Percentiles rank a stretch among this genome's conserved stretches.
These are phyloP conservation scores for Colletotrichum echinochloae DNA, from an alignment of 2,329 filamentous ascomycete species.

Conservation along the genomic window DNA sequence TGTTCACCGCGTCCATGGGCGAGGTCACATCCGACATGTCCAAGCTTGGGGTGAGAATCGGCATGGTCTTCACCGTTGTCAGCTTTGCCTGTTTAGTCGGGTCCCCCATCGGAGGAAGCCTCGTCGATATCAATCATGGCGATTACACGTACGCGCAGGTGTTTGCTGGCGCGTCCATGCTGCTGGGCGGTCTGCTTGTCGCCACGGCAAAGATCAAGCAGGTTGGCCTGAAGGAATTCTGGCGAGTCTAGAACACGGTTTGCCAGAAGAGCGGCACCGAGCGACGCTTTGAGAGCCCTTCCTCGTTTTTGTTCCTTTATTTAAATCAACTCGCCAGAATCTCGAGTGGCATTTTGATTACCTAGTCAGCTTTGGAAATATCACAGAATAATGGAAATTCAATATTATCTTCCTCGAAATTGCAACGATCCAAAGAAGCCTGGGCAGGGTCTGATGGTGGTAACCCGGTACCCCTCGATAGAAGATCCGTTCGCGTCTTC, in stretches of 20 bases:
- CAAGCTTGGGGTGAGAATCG: slow-evolving; percentile 54
- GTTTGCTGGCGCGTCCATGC: slow-evolving; percentile 29
- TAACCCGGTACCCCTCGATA: too few species aligned
- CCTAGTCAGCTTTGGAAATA: not conserved
- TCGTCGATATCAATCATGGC: slow-evolving; percentile 50
- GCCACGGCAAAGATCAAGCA: slow-evolving; percentile 36
- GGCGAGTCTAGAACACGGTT: not conserved
- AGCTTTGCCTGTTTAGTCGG: slow-evolving; percentile 55
- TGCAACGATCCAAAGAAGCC: not conserved
- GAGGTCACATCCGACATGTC: slow-evolving; percentile 55
- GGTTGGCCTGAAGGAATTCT: slow-evolving; percentile 27
- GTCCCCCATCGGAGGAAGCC: slow-evolving; percentile 56
- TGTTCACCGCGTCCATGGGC: slow-evolving; percentile 54
- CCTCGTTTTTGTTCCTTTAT: not conserved
- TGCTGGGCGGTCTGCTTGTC: slow-evolving; percentile 29
- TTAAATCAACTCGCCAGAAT: not conserved
- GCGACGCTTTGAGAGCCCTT: not conserved
- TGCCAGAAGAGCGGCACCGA: not conserved
- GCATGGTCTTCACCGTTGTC: slow-evolving; percentile 55
- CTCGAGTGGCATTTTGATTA: not conserved
- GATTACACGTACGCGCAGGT: slow-evolving; percentile 30
- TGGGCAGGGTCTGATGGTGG: not conserved
- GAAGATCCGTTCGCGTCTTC: not conserved
- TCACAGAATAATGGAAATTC: not conserved
- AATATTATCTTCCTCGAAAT: not conserved